Percentiles rank a stretch among this genome's conserved stretches.
Evolutionary conservation across 108 stramenopile genomes (phyloP).

Genomic region (Pseudonitzschia pungens): DNA sequence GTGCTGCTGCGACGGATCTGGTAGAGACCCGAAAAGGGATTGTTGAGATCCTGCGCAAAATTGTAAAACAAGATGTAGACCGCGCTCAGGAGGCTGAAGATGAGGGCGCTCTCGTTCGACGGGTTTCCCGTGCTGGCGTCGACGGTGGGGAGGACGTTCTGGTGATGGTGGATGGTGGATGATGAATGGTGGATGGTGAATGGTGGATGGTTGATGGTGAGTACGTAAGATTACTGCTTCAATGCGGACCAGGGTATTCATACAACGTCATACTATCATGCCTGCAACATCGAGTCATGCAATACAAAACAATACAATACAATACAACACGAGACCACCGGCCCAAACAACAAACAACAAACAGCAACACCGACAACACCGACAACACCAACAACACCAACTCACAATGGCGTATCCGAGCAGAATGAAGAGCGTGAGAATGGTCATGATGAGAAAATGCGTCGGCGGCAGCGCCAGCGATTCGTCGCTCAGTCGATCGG

Average conservation of each 20-base stretch:
- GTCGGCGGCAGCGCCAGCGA: conserved; percentile 58
- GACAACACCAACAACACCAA: background rate
- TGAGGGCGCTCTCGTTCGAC: conserved; percentile 39
- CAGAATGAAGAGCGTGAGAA: conserved; percentile 47
- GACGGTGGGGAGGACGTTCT: conserved; percentile 38
- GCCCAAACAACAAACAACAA: too few species aligned
- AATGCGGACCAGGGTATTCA: too few species aligned
- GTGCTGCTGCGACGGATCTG: conserved; percentile 59
- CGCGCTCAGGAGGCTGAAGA: conserved; percentile 53
- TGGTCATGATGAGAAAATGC: conserved; percentile 54
- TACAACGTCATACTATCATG: too few species aligned
- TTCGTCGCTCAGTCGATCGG: conserved; percentile 61
- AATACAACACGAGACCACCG: too few species aligned
- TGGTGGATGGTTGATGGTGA: too few species aligned
- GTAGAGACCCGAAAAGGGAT: conserved; percentile 67
- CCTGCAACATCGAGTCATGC: too few species aligned
- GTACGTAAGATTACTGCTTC: too few species aligned
- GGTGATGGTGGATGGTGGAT: background rate
- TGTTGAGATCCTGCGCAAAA: conserved; percentile 65
- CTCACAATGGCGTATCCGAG: conserved; percentile 48
- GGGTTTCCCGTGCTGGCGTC: conserved; percentile 35
- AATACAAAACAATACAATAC: too few species aligned
- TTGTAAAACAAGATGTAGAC: conserved; percentile 70
- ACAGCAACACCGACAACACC: too few species aligned
- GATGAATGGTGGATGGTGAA: too few species aligned